A percentile compares a stretch with the other conserved stretches of the same genome.
These are phyloP conservation scores for Thelephora ganbajun DNA, from an alignment of 768 basidiomycete species.

Conservation along the genomic window DNA sequence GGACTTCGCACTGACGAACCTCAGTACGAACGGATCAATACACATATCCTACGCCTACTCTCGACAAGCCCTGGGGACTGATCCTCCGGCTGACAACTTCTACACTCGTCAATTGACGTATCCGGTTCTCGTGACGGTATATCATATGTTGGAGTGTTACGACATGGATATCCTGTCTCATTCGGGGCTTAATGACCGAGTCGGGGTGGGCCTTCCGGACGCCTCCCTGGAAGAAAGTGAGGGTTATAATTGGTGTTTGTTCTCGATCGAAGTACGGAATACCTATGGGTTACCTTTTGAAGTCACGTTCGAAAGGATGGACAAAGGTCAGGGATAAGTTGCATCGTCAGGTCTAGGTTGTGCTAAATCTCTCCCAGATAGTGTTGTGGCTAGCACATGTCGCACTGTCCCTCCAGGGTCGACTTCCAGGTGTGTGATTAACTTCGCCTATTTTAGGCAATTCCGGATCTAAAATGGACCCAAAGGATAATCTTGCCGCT, in stretches of 20 bases:
- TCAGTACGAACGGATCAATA: constrained; percentile 64
- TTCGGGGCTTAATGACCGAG: constrained; percentile 16
- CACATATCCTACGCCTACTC: constrained; percentile 75
- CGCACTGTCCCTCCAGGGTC: constrained; percentile 74
- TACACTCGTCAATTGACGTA: constrained; percentile 80
- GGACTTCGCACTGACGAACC: constrained; percentile 6
- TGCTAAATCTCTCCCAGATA: neutral
- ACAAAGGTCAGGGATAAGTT: constrained; percentile 32
- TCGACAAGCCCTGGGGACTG: constrained; percentile 15
- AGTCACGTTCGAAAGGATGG: constrained; percentile 55
- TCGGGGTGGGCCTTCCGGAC: neutral
- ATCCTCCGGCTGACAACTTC: constrained; percentile 38
- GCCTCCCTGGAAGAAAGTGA: constrained; percentile 26
- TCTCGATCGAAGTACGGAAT: constrained; percentile 85
- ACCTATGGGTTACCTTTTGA: constrained; percentile 88
- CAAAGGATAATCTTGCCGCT: constrained; percentile 57
- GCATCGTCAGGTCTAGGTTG: neutral
- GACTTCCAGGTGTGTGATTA: constrained; percentile 48
- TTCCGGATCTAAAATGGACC: neutral
- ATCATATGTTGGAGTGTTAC: constrained; percentile 85
- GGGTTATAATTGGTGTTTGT: constrained; percentile 66
- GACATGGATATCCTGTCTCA: constrained; percentile 73
- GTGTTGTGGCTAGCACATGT: constrained; percentile 24
- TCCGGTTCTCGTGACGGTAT: constrained; percentile 87
- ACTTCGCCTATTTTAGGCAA: neutral